Evolutionary conservation across 305 asterid species (phyloP), one percentile per base, ranked within the genome.

Genomic region (Fraxinus ornus): DNA sequence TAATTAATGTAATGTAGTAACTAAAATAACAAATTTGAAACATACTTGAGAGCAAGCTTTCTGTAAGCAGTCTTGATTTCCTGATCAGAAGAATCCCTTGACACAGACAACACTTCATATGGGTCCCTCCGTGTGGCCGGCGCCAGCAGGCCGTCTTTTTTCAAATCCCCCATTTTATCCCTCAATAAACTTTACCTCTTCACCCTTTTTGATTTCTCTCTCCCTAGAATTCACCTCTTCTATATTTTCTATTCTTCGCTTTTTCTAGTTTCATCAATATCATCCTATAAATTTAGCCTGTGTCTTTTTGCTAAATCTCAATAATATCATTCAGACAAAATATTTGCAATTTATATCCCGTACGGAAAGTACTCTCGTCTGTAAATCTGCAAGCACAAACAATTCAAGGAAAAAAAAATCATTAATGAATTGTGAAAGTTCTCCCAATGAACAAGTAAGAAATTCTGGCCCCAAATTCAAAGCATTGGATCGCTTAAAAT

Each of bases 381-480:
- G 82, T 90, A 89, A 91, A 90, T 84, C 90, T 79, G 91, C 89
- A 82, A 84, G 37, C 88, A 85, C 80, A 81, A 78, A 79, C 78
- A 49, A 84, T 83, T 62, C 66, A 57, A 75, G 33, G 75, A 74
- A 49, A n/a, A 13, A 75, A 84, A 75, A 28, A 79, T 55, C 75
- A 44, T 68, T 7, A 74, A 35, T 39, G 39, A 8, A 60, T 12
- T 13, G 57, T 30, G 85, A 80, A 84, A 78, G 78, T 13, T 39
- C 10, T 80, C 26, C 49, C 77, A 80, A 76, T 0, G 60, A 82
- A 70, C 81, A 84, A 86, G 86, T 79, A 64, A 5, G 81, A 79
- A 32, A 75, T 17, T 57, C 10, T 32, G 76, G 83, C 32, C 83
- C 75, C 75, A 80, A 80, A 82, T 83, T 60, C 87, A 64, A 19